phyloP scores from a whole-genome alignment of 2,329 filamentous ascomycete species.

The Xylaria multiplex region DNA sequence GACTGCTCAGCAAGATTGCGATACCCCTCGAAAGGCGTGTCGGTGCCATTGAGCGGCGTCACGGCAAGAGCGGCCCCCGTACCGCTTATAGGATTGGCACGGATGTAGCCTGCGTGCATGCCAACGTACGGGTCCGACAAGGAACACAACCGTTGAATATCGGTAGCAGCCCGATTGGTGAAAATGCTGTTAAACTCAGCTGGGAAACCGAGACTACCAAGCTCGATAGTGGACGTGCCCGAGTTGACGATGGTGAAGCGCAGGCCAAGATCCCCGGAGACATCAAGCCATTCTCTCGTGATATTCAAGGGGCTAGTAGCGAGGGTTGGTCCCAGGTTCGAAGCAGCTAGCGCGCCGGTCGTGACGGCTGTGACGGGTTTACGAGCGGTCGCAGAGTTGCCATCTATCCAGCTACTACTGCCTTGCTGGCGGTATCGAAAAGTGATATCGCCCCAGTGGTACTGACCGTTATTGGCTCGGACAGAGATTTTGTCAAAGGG shows the following conservation, averaged over 20 bases:
- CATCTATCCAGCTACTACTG: slow-evolving; percentile 55
- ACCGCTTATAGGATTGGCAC: slow-evolving; percentile 62
- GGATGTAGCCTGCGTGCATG: slow-evolving; percentile 66
- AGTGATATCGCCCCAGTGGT: slow-evolving; percentile 68
- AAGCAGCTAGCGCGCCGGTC: slow-evolving; percentile 50
- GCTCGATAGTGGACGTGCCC: slow-evolving; percentile 55
- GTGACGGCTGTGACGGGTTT: slow-evolving; percentile 49
- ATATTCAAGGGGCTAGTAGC: slow-evolving; percentile 55
- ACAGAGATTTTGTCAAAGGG: slow-evolving; percentile 61
- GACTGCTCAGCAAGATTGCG: slow-evolving; percentile 60
- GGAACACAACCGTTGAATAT: slow-evolving; percentile 62
- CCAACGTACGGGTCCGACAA: slow-evolving; percentile 70
- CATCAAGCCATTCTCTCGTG: slow-evolving; percentile 62
- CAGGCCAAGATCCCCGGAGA: slow-evolving; percentile 61
- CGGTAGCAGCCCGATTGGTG: slow-evolving; percentile 57
- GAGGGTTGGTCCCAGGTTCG: slow-evolving; percentile 56
- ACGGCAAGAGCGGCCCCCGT: slow-evolving; percentile 64
- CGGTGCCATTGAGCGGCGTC: slow-evolving; percentile 59
- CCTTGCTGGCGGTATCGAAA: slow-evolving; percentile 61
- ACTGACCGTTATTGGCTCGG: slow-evolving; percentile 62
- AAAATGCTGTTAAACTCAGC: slow-evolving; percentile 72
- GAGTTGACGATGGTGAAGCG: slow-evolving; percentile 62
- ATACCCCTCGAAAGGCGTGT: slow-evolving; percentile 64
- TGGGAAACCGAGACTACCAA: slow-evolving; percentile 68
- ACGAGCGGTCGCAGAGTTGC: slow-evolving; percentile 58